Evolutionary conservation across 805 yeast species (phyloP).

Genomic region (Candida orba): DNA sequence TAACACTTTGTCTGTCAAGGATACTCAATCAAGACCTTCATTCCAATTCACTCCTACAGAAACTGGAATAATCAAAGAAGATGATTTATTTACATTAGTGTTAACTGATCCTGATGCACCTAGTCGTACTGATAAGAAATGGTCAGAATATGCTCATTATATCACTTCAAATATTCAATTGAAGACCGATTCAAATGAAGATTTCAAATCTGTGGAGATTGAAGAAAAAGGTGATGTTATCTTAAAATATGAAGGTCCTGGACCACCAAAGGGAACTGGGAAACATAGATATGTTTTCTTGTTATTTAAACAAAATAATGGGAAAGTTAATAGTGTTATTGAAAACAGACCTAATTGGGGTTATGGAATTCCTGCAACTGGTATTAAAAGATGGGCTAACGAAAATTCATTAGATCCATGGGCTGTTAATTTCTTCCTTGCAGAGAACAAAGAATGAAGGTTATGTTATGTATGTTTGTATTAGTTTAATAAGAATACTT

Average conservation of each 20-base stretch:
- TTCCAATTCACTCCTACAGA: conserved; percentile 49
- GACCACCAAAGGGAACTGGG: conserved; percentile 83
- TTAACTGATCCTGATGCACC: conserved; percentile 96
- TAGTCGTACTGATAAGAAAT: conserved; percentile 67
- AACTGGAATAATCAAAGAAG: conserved; percentile 20
- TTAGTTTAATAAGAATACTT: no score
- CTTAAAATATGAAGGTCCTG: conserved; percentile 71
- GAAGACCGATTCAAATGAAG: conserved; percentile 25
- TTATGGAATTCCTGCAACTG: conserved; percentile 70
- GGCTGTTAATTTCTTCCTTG: conserved; percentile 77
- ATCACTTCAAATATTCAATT: conserved; percentile 46
- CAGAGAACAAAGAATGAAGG: conserved; percentile 43
- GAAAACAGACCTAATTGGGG: conserved; percentile 75
- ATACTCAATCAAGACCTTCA: conserved; percentile 61
- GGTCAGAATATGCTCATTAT: conserved; percentile 86
- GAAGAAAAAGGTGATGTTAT: conserved; percentile 34
- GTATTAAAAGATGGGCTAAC: conserved; percentile 67
- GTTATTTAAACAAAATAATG: conserved; percentile 56
- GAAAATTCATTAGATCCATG: conserved; percentile 57
- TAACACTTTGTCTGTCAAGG: conserved; percentile 55
- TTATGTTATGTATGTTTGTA: neutral
- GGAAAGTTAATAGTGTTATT: conserved; percentile 30
- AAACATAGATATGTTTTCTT: conserved; percentile 81
- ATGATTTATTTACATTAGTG: conserved; percentile 62
- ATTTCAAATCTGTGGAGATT: conserved; percentile 29